Evolutionary conservation across 768 basidiomycete species (phyloP).

Genomic region (Panus rudis): DNA sequence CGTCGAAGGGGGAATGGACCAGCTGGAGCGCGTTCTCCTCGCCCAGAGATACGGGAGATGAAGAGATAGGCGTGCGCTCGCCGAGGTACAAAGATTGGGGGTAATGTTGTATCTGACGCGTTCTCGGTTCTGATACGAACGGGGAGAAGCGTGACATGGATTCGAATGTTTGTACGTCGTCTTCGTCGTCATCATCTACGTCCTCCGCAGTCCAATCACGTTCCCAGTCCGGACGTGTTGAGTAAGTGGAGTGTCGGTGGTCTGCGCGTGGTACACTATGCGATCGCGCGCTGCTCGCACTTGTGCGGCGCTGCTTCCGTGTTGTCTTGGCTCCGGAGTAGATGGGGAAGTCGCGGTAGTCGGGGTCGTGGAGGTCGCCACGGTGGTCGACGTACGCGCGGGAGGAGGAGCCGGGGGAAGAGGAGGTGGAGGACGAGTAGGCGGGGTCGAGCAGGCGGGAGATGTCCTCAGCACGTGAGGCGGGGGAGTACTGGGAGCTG

Average conservation of each 20-base stretch:
- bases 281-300: constrained; percentile 5
- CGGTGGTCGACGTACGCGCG: constrained; percentile 51
- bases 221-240: constrained; percentile 19
- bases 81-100: constrained; percentile 14
- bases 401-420: constrained; percentile 19
- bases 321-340: neutral
- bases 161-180: too few species aligned
- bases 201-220: constrained; percentile 19
- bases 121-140: constrained; percentile 12
- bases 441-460: constrained; percentile 60
- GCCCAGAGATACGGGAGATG: constrained; percentile 18
- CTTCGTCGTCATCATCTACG: constrained; percentile 19
- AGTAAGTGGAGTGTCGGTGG: constrained; percentile 12
- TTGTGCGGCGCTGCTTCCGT: constrained; percentile 4
- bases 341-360: constrained; percentile 57
- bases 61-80: constrained; percentile 13
- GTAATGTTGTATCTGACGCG: constrained; percentile 9
- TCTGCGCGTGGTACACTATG: constrained; percentile 1
- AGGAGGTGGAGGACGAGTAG: constrained; percentile 35
- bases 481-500: constrained; percentile 23
- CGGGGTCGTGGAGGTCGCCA: constrained; percentile 62
- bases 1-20: neutral
- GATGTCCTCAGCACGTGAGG: constrained; percentile 42
- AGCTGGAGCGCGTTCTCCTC: constrained; percentile 13
- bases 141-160: constrained; percentile 14